phyloP scores from a whole-genome alignment of 495 filamentous ascomycete genomes.

The Penicillium mononematosum region DNA sequence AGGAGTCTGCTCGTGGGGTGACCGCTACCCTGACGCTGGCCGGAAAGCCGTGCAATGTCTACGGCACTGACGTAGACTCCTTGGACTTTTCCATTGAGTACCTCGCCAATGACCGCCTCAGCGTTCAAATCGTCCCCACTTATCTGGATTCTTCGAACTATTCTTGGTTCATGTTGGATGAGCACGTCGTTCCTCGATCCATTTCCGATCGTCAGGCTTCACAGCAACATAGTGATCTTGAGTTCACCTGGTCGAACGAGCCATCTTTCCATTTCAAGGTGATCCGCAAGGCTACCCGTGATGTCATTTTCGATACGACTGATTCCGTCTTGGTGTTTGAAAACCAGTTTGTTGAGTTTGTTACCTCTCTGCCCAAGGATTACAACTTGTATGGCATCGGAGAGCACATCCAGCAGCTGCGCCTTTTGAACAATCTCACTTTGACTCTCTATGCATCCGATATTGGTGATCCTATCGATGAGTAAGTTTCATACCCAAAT shows the following conservation, averaged over 20 bases:
- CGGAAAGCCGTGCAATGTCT: conserved; percentile 58
- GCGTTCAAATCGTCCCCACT: conserved; percentile 57
- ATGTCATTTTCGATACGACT: conserved; percentile 57
- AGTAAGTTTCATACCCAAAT: conserved; percentile 25
- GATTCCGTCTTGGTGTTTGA: conserved; percentile 59
- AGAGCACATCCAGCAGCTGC: conserved; percentile 58
- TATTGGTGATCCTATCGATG: conserved; percentile 59
- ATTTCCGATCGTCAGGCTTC: conserved; percentile 41
- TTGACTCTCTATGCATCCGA: conserved; percentile 73
- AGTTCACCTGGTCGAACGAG: conserved; percentile 58
- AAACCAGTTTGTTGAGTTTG: conserved; percentile 65
- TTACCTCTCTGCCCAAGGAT: conserved; percentile 52
- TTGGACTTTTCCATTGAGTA: conserved; percentile 56
- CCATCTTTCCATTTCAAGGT: conserved; percentile 61
- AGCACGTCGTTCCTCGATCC: conserved; percentile 61
- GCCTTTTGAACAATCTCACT: conserved; percentile 57
- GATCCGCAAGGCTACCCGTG: conserved; percentile 53
- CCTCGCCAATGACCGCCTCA: conserved; percentile 53
- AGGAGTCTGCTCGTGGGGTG: conserved; percentile 46
- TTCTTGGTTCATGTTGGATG: conserved; percentile 66
- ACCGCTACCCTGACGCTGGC: conserved; percentile 54
- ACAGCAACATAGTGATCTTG: conserved; percentile 47
- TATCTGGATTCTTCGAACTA: conserved; percentile 61
- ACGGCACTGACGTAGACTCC: conserved; percentile 60
- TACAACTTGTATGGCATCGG: conserved; percentile 67